phyloP scores from a whole-genome alignment of 192 early-diverging fungal genomes.

The Cetraspora pellucida region DNA sequence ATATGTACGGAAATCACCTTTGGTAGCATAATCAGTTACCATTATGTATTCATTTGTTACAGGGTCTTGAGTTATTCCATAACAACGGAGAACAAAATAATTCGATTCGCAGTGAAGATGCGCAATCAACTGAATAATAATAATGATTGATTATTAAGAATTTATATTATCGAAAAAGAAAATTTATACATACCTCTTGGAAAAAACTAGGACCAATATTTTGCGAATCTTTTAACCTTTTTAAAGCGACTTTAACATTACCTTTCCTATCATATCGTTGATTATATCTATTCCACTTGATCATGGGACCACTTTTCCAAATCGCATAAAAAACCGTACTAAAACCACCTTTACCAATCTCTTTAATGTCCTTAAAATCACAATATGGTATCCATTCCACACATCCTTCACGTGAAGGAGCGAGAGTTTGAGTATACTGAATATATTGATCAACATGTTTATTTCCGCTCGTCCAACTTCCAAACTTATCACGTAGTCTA shows the following conservation, averaged over 20 bases:
- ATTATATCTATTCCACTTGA: background rate
- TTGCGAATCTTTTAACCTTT: background rate
- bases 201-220: background rate
- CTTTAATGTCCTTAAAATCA: background rate
- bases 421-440: background rate
- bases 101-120: background rate
- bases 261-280: background rate
- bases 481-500: background rate
- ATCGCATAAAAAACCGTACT: background rate
- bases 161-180: background rate
- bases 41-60: constrained; percentile 12
- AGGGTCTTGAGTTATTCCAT: constrained; percentile 14
- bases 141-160: background rate
- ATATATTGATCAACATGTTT: background rate
- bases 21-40: constrained; percentile 42
- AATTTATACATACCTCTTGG: background rate
- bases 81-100: background rate
- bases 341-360: background rate
- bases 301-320: constrained; percentile 3
- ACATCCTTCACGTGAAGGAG: background rate
- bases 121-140: background rate
- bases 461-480: background rate
- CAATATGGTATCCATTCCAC: constrained; percentile 16
- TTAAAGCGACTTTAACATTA: background rate
- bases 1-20: constrained; percentile 42